Base-by-base conservation (phyloP, 2,329 filamentous ascomycete genomes). In the Aspergillus calidoustus region DNA sequence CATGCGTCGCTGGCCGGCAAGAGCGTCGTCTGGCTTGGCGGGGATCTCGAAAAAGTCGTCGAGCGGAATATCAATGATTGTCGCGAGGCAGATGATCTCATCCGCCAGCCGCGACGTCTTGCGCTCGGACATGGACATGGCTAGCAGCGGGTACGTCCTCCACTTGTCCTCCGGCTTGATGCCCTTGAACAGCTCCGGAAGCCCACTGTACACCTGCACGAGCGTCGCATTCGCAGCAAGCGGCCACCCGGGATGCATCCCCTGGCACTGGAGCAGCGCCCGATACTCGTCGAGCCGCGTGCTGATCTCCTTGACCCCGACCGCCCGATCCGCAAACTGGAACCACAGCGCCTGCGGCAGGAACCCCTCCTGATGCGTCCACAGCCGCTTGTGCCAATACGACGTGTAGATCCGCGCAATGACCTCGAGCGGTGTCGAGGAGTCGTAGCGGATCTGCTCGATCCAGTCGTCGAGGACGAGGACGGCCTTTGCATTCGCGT, bases 381-480 rank as follows among this genome's bases (percentile, higher is more conserved):
- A 66, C 1, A 66, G 57, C 2, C 64, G 54, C 44, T 66, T 64
- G 7, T 64, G 30, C 64, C 62, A 66, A 28, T 57, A 64, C 11
- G 64, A 66, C 22, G 60, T 57, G 31, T 64, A 66, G 3, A 66
- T 34, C 2, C 61, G 61, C 34, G 62, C 50, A 5, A 62, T 28
- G 11, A 65, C 34, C 15, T 63, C 59, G 23, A 66, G 43, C 7
- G 60, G 57, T 2, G 25, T 28, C 7, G 64, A 53, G 11, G 41
- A 51, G 13, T 31, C 28, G 7, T 62, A 68, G 19, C 31, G 48
- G 9, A 64, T 59, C 38, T 23, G 41, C 54, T 64, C 52, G 19
- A 69, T 54, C 57, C 64, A 61, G n/a, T 61, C 53, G 41, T 69
- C 66, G 9, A 69, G 28, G 22, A 69, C 64, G n/a, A 68, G 53